A percentile compares a stretch with the other conserved stretches of the same genome.
phyloP scores from a whole-genome alignment of 345 rosid species.

The Viola odorata region DNA sequence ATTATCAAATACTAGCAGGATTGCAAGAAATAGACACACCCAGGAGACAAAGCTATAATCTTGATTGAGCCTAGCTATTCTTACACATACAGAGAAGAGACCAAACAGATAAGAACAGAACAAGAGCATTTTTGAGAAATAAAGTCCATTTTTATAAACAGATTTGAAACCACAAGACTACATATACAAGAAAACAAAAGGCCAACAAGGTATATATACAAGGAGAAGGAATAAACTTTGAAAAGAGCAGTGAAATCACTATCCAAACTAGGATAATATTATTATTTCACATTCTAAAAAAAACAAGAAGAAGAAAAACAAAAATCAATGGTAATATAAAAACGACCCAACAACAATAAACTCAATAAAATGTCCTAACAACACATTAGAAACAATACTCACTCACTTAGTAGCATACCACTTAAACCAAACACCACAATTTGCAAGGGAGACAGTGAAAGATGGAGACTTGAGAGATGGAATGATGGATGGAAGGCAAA shows the following conservation, averaged over 20 bases:
- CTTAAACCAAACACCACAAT: conserved; percentile 1
- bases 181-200: conserved; percentile 31
- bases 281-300: neutral
- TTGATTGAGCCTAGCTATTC: conserved; percentile 33
- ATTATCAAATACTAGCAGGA: conserved; percentile 11
- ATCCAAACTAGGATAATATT: conserved; percentile 29
- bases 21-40: conserved; percentile 32
- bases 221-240: conserved; percentile 91
- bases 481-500: conserved; percentile 2
- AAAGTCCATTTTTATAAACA: neutral
- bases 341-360: conserved; percentile 13
- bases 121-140: conserved; percentile 16
- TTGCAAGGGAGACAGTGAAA: neutral
- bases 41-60: conserved; percentile 55
- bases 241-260: conserved; percentile 83
- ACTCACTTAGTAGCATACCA: conserved; percentile 15
- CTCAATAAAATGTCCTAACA: conserved; percentile 2
- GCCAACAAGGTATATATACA: conserved; percentile 31
- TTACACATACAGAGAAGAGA: neutral
- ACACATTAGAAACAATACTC: conserved; percentile 19
- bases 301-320: neutral
- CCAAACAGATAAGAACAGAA: conserved; percentile 53
- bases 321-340: conserved; percentile 26
- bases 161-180: conserved; percentile 26
- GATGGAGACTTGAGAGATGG: conserved; percentile 1